Conservation (phyloP, 1,139 yeast genomes). For the Geotrichum macrosporum region DNA sequence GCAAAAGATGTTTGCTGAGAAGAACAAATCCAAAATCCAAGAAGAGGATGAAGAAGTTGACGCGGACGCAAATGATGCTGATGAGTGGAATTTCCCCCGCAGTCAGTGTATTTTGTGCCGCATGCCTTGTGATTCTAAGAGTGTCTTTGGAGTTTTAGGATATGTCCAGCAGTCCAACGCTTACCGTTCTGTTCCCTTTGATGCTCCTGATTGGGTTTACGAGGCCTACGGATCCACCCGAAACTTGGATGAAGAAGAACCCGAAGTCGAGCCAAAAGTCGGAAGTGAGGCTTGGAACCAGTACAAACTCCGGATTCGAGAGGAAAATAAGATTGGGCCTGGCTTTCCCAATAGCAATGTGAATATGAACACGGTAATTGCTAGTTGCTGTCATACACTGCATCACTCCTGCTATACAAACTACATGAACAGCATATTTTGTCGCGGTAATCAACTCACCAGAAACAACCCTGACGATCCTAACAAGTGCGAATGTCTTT, state of each 20-base stretch:
- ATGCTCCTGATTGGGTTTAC: constrained; percentile 59
- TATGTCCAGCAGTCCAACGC: constrained; percentile 57
- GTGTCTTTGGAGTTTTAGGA: constrained; percentile 71
- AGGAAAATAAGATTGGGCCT: constrained; percentile 57
- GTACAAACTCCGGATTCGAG: constrained; percentile 40
- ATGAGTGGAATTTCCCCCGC: constrained; percentile 69
- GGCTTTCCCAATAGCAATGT: constrained; percentile 52
- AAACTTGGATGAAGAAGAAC: constrained; percentile 44
- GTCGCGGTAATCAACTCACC: constrained; percentile 66
- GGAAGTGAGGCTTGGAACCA: constrained; percentile 39
- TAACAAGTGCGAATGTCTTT: constrained; percentile 67
- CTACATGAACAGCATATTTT: constrained; percentile 51
- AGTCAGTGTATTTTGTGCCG: constrained; percentile 86
- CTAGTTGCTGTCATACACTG: constrained; percentile 93
- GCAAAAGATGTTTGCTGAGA: constrained; percentile 64
- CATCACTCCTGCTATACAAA: constrained; percentile 74
- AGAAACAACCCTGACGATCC: constrained; percentile 75
- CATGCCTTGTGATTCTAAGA: constrained; percentile 65
- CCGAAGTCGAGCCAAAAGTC: constrained; percentile 35
- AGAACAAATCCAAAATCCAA: constrained; percentile 29
- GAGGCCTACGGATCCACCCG: constrained; percentile 56
- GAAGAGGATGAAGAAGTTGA: constrained; percentile 36
- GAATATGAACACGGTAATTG: constrained; percentile 49
- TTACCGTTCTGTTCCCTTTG: constrained; percentile 60
- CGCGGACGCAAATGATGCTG: constrained; percentile 41